Base-by-base conservation (phyloP, 371 early-diverging fungal genomes). In the Mortierella sp. region DNA sequence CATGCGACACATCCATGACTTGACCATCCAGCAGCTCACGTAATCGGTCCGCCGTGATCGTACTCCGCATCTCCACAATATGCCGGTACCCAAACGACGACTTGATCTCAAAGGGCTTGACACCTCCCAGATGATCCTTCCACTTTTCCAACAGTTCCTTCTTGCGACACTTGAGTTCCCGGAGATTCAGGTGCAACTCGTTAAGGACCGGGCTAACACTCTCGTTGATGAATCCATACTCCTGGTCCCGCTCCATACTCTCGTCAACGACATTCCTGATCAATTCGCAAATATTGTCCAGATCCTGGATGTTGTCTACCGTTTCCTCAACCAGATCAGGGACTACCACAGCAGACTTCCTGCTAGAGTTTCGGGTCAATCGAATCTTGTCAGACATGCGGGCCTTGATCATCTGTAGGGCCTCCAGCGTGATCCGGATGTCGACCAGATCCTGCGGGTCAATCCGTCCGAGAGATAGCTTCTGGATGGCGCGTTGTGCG, bases 401-500 rank as follows among this genome's bases (percentile, higher is more conserved):
- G 2, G 55, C 47, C 73, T 86, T 82, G 43, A 91, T 86, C 0
- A 58, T 77, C 29, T 79, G 73, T 48, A 90, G 88, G 1, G 90
- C 82, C 53, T 89, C 87, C 2, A 92, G 73, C 0, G 93, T 90
- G 19, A 86, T 73, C 6, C 89, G 86, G 31, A 95, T 89, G 24
- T 91, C 91, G 24, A 94, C 58, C 22, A 94, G 74, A 73, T 95
- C 95, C 14, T 88, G 86, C 24, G 93, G 90, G 10, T 92, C 91
- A 31, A 92, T 92, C 61, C 88, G 88, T 53, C 89, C 87, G 10
- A 95, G 81, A 4, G 93, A 91, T 7, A 95, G 74, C 71, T 93
- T 89, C 75, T 94, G 94, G 16, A 94, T 77, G 0, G 92, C 89
- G 16, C 95, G 87, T 72, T 94, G 94, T 0, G 92, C 90, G 78